A percentile compares a stretch with the other conserved stretches of the same genome.
phyloP scores from a whole-genome alignment of 805 yeast species.

The Candida odintsovae region DNA sequence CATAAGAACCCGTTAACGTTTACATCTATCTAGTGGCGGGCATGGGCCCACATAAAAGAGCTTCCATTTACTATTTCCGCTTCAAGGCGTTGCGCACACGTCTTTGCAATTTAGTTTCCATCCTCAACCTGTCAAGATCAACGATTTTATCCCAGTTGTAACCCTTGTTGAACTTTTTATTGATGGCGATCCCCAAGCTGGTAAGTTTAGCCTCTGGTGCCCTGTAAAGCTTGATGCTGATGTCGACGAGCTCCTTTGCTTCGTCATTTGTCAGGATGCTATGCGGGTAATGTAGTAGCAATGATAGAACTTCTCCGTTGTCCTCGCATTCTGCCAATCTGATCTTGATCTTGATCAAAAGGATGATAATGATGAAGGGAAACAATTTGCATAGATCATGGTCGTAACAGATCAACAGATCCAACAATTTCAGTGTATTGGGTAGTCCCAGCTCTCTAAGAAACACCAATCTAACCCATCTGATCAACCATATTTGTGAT shows the following conservation, averaged over 20 bases:
- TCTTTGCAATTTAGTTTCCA: constrained; percentile 43
- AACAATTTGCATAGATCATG: constrained; percentile 29
- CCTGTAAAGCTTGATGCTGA: constrained; percentile 30
- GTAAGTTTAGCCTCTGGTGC: constrained; percentile 28
- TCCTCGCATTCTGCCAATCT: constrained; percentile 39
- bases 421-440: constrained; percentile 34
- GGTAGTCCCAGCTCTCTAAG: constrained; percentile 40
- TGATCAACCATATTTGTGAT: constrained; percentile 45
- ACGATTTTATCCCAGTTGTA: constrained; percentile 32
- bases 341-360: constrained; percentile 38
- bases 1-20: too few species aligned
- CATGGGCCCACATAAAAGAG: background rate
- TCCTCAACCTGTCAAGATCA: constrained; percentile 39
- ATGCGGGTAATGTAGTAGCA: constrained; percentile 41
- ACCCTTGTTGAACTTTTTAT: constrained; percentile 33
- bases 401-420: constrained; percentile 31
- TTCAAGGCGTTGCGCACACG: constrained; percentile 26
- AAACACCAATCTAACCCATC: constrained; percentile 41
- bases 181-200: constrained; percentile 35
- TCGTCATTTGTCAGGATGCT: constrained; percentile 23
- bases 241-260: constrained; percentile 25
- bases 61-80: background rate
- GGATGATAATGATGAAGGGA: constrained; percentile 33
- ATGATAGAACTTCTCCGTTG: constrained; percentile 40
- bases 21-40: background rate